Evolutionary conservation across 2,329 filamentous ascomycete genomes (phyloP).

Genomic region (Nemania diffusa): DNA sequence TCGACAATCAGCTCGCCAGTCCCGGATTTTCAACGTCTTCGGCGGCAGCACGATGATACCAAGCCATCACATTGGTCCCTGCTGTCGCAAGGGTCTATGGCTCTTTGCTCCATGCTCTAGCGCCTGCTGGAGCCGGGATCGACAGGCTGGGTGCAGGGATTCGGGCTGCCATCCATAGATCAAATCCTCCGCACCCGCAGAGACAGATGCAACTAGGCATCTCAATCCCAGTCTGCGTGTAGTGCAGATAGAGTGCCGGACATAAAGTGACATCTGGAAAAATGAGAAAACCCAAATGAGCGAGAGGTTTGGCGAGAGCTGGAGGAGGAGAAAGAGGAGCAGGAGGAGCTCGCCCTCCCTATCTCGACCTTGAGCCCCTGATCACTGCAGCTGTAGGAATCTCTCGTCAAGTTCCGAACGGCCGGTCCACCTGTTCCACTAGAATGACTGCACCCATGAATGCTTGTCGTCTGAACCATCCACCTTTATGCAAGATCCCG

Average conservation of each 20-base stretch:
- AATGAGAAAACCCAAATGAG: constrained; percentile 38
- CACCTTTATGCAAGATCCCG: constrained; percentile 37
- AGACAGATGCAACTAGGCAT: constrained; percentile 23
- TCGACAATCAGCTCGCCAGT: constrained; percentile 22
- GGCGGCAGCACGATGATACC: constrained; percentile 29
- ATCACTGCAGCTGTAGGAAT: constrained; percentile 33
- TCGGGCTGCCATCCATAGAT: constrained; percentile 38
- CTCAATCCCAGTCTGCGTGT: constrained; percentile 5
- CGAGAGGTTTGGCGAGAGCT: constrained; percentile 17
- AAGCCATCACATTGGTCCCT: constrained; percentile 38
- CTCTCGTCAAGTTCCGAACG: constrained; percentile 41
- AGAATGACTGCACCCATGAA: constrained; percentile 32
- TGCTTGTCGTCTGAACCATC: constrained; percentile 35
- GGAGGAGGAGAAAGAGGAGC: too few relatives aligned
- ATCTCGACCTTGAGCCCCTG: constrained; percentile 33
- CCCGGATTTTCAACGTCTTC: constrained; percentile 28
- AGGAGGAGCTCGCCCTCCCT: constrained; percentile 30
- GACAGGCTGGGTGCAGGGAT: constrained; percentile 45
- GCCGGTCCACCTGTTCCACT: constrained; percentile 41
- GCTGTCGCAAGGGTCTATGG: constrained; percentile 36
- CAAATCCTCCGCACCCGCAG: constrained; percentile 33
- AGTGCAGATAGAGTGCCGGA: constrained; percentile 33
- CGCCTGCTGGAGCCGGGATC: constrained; percentile 45
- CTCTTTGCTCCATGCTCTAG: constrained; percentile 39
- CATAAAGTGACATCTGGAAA: constrained; percentile 40